A percentile compares a stretch with the other conserved stretches of the same genome.
Conservation (phyloP, 1,284 basidiomycete species). For the Porogramme epimiltina region DNA sequence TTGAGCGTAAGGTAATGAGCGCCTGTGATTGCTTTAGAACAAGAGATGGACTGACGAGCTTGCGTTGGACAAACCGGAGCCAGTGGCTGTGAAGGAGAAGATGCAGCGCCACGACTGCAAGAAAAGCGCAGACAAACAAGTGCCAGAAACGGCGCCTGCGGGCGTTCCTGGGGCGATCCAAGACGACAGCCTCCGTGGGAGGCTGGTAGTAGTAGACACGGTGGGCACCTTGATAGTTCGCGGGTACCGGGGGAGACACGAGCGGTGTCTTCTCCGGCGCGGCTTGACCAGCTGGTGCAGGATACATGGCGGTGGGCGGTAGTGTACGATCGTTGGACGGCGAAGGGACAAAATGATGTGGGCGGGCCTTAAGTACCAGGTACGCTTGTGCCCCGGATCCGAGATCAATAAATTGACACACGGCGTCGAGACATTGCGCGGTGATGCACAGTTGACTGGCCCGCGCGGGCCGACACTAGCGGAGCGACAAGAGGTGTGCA, state of each 20-base stretch:
- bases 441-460: no score
- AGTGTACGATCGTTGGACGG: neutral
- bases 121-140: constrained; percentile 10
- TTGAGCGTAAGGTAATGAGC: neutral
- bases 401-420: no score
- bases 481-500: no score
- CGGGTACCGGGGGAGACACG: neutral
- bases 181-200: neutral
- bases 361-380: no score
- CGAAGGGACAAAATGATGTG: neutral
- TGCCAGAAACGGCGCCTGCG: constrained; percentile 18
- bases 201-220: constrained; percentile 2
- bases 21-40: neutral
- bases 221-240: constrained; percentile 1
- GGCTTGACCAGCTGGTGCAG: constrained; percentile 34
- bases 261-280: constrained; percentile 2
- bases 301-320: constrained; percentile 20
- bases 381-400: no score
- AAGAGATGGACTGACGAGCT: no score
- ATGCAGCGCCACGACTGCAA: constrained; percentile 3
- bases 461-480: no score
- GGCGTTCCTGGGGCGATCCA: constrained; percentile 3
- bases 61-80: no score
- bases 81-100: neutral
- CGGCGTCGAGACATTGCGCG: no score